These are phyloP conservation scores for Plectosphaerella plurivora DNA, from an alignment of 2,329 filamentous ascomycete genomes.

Conservation along the genomic window DNA sequence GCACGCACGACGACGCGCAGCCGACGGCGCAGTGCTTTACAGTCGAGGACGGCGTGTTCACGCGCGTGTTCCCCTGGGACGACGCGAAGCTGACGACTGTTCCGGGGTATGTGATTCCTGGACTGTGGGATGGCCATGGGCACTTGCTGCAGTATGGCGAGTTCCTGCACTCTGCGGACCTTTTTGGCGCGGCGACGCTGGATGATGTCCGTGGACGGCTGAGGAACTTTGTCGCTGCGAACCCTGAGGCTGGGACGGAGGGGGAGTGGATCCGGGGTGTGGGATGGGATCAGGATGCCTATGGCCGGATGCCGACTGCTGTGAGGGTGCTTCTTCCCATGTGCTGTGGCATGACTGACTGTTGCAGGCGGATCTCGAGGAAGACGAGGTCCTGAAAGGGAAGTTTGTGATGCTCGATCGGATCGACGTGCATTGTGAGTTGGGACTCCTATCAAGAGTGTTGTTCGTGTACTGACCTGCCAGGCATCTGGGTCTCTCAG, in stretches of 20 bases:
- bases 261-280: constrained; percentile 62
- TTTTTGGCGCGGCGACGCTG: constrained; percentile 55
- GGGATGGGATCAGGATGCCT: constrained; percentile 66
- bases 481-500: constrained; percentile 57
- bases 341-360: neutral
- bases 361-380: constrained; percentile 41
- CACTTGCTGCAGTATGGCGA: constrained; percentile 64
- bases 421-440: constrained; percentile 60
- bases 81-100: constrained; percentile 18
- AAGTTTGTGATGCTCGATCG: constrained; percentile 66
- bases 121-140: constrained; percentile 68
- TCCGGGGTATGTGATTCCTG: constrained; percentile 56
- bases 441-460: no score
- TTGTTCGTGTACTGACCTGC: no score
- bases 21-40: constrained; percentile 50
- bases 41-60: constrained; percentile 46
- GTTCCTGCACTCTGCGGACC: constrained; percentile 59
- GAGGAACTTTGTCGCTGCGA: constrained; percentile 40
- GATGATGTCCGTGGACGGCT: constrained; percentile 50
- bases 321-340: constrained; percentile 24
- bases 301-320: constrained; percentile 62
- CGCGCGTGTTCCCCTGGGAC: constrained; percentile 36
- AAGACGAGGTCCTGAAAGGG: constrained; percentile 45
- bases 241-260: constrained; percentile 46
- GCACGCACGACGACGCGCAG: constrained; percentile 28